These are phyloP conservation scores for Podaxis sp. DNA, from an alignment of 768 basidiomycete species.

Conservation along the genomic window DNA sequence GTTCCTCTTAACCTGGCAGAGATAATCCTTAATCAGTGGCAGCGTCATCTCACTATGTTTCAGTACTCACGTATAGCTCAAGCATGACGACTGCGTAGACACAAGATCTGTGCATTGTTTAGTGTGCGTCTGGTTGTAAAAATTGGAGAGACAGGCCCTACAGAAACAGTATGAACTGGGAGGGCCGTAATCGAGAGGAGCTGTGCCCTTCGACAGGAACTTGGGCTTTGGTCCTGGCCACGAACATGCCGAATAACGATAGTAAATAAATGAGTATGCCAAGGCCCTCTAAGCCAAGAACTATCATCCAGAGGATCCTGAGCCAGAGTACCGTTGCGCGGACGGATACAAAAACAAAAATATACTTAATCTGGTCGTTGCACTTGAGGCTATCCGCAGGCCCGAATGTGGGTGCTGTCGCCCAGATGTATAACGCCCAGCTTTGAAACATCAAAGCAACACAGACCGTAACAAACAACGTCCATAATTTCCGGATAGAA, in stretches of 20 bases:
- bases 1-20: slow-evolving; percentile 10
- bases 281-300: slow-evolving; percentile 3
- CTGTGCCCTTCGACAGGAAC: not conserved
- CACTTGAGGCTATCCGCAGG: slow-evolving; percentile 1
- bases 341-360: slow-evolving; percentile 16
- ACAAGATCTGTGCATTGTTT: slow-evolving; percentile 3
- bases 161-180: not conserved
- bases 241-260: not conserved
- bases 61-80: slow-evolving; percentile 19
- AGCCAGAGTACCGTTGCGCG: slow-evolving; percentile 18
- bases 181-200: not conserved
- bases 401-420: slow-evolving; percentile 17
- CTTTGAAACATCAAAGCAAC: slow-evolving; percentile 16
- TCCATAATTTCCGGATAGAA: slow-evolving; percentile 4
- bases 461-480: slow-evolving; percentile 12
- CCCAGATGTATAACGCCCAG: slow-evolving; percentile 19
- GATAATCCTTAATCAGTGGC: not conserved
- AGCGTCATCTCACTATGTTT: not conserved
- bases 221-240: not conserved
- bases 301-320: slow-evolving; percentile 17
- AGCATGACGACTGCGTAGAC: slow-evolving; percentile 19
- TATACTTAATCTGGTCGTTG: slow-evolving; percentile 19
- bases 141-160: not conserved
- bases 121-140: not conserved
- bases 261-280: not conserved